Percentiles rank a stretch among this genome's conserved stretches.
Conservation (phyloP, 352 stramenopile genomes). For the Peronosclerospora sorghi region DNA sequence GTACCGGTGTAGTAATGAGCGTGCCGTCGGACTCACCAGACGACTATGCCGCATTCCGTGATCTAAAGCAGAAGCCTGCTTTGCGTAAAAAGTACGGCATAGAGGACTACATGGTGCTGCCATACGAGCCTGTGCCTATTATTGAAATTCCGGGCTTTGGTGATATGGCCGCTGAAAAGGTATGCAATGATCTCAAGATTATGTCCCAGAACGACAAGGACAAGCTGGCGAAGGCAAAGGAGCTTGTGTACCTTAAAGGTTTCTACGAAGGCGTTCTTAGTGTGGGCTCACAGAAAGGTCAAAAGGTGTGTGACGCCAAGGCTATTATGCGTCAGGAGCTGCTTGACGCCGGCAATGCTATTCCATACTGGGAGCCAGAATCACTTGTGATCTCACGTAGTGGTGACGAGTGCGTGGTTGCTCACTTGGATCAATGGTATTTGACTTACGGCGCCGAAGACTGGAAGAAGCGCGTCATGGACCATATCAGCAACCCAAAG, state of each 20-base stretch:
- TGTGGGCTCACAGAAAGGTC: conserved; percentile 92
- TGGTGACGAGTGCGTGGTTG: conserved; percentile 99
- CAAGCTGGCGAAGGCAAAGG: conserved; percentile 98
- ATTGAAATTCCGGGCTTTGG: conserved; percentile 99
- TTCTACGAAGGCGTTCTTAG: conserved; percentile 99
- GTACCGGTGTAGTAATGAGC: conserved; percentile 98
- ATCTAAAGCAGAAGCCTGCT: conserved; percentile 97
- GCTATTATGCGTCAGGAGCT: conserved; percentile 94
- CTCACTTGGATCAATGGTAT: conserved; percentile 99
- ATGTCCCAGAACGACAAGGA: conserved; percentile 98
- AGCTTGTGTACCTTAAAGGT: conserved; percentile 97
- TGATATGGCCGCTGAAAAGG: conserved; percentile 90
- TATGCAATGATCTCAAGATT: conserved; percentile 97
- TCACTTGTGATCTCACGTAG: conserved; percentile 93
- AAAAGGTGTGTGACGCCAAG: conserved; percentile 98
- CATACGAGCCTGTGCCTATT: conserved; percentile 98
- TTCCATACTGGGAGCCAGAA: conserved; percentile 98
- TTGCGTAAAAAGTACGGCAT: conserved; percentile 98
- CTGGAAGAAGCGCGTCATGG: conserved; percentile 92
- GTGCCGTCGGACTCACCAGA: conserved; percentile 98
- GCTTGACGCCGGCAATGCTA: conserved; percentile 87
- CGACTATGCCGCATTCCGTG: conserved; percentile 97
- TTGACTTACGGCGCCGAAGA: conserved; percentile 97
- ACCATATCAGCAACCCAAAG: conserved; percentile 89
- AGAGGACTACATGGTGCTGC: conserved; percentile 95